Conservation (phyloP, 2,329 filamentous ascomycete genomes). For the Monilinia polystroma region DNA sequence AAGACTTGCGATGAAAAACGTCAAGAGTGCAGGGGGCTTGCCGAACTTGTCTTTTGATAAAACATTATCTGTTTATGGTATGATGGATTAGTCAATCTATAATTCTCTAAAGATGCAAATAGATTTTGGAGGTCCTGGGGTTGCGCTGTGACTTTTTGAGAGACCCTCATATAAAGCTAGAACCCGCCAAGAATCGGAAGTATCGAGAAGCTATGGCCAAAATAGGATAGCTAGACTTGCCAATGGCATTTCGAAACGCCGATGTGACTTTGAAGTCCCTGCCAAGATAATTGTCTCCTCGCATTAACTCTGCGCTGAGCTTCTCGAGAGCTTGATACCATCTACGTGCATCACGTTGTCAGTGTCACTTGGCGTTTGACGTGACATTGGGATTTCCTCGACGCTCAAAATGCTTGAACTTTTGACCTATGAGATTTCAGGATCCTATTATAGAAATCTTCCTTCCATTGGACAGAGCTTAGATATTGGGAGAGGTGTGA, state of each 20-base stretch:
- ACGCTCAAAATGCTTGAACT: neutral
- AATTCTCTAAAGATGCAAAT: neutral
- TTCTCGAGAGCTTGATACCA: conserved; percentile 2
- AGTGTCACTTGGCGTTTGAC: conserved; percentile 21
- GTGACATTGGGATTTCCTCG: neutral
- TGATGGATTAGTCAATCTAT: neutral
- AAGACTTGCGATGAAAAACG: conserved; percentile 20
- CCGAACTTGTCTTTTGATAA: neutral
- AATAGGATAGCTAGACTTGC: conserved; percentile 10
- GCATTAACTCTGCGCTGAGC: conserved; percentile 7
- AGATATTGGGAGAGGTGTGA: neutral
- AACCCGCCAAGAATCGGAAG: conserved; percentile 15
- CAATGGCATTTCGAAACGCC: conserved; percentile 15
- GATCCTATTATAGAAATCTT: neutral
- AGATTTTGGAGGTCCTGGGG: neutral
- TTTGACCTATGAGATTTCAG: neutral
- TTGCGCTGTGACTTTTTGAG: conserved; percentile 16
- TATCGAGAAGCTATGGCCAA: conserved; percentile 11
- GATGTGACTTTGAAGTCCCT: neutral
- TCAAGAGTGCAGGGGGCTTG: conserved; percentile 8
- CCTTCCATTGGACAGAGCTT: neutral
- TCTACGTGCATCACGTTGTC: conserved; percentile 9
- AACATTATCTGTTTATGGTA: conserved; percentile 9
- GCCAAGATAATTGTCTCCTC: conserved; percentile 18
- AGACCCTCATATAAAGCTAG: conserved; percentile 12